These are phyloP conservation scores for Salix brachista DNA, from an alignment of 345 rosid species.

Conservation along the genomic window DNA sequence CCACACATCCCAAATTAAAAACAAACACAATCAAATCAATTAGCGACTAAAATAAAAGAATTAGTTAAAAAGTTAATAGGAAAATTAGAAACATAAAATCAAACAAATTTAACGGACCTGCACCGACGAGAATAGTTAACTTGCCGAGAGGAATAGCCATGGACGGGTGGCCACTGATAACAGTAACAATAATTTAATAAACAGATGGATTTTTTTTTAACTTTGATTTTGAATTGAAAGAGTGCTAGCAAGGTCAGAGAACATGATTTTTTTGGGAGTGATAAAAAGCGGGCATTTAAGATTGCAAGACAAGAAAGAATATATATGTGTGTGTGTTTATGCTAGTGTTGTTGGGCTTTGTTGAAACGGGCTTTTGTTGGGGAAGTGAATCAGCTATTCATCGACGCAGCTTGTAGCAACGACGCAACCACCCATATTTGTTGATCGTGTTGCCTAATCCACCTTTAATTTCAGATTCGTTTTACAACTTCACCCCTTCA, in stretches of 20 bases:
- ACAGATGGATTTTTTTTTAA: not conserved
- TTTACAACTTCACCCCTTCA: not conserved
- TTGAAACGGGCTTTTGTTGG: not conserved
- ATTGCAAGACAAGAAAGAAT: not conserved
- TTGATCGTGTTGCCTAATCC: not conserved
- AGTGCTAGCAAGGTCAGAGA: not conserved
- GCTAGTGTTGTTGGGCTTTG: not conserved
- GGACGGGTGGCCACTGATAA: not conserved
- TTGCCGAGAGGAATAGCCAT: slow-evolving; percentile 64
- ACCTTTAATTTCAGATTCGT: not conserved
- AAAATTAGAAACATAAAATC: not conserved
- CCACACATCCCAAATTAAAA: not conserved
- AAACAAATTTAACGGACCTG: slow-evolving; percentile 33
- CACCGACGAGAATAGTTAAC: slow-evolving; percentile 53
- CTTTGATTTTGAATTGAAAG: not conserved
- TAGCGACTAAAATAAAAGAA: not conserved
- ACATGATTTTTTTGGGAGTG: too few relatives aligned
- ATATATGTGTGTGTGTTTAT: not conserved
- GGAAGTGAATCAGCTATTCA: not conserved
- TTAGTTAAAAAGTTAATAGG: not conserved
- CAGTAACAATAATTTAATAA: not conserved
- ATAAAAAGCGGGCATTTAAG: too few relatives aligned
- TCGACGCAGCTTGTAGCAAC: not conserved
- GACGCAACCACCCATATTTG: not conserved
- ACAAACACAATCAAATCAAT: not conserved